phyloP scores from a whole-genome alignment of 805 yeast genomes.

The Lipomyces yamanashiensis region DNA sequence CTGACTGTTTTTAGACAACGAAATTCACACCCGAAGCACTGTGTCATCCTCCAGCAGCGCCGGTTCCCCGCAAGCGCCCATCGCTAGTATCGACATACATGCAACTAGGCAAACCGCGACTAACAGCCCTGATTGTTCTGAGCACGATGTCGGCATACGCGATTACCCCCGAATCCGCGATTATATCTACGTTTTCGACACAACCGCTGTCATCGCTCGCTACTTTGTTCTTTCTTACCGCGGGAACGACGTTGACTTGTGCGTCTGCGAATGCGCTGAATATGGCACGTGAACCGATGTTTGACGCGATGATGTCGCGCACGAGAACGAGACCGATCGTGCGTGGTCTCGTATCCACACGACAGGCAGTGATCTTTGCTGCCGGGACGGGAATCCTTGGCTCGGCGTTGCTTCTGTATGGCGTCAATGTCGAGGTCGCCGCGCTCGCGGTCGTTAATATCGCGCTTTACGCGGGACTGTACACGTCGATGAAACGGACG shows the following conservation, averaged over 20 bases:
- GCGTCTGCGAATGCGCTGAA: slow-evolving; percentile 96
- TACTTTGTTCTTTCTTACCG: slow-evolving; percentile 71
- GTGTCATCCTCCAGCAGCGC: slow-evolving; percentile 19
- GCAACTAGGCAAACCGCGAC: slow-evolving; percentile 86
- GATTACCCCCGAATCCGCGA: slow-evolving; percentile 72
- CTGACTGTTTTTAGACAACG: not conserved
- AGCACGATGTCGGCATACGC: slow-evolving; percentile 95
- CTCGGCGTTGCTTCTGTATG: slow-evolving; percentile 65
- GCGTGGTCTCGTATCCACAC: slow-evolving; percentile 72
- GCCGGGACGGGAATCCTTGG: slow-evolving; percentile 74
- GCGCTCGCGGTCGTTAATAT: slow-evolving; percentile 79
- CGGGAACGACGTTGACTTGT: slow-evolving; percentile 85
- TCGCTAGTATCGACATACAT: slow-evolving; percentile 51
- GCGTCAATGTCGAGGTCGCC: slow-evolving; percentile 88
- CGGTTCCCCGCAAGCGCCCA: slow-evolving; percentile 12
- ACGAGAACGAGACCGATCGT: slow-evolving; percentile 91
- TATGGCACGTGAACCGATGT: slow-evolving; percentile 94
- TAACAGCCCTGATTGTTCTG: slow-evolving; percentile 84
- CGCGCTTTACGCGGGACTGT: slow-evolving; percentile 82
- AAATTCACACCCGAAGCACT: slow-evolving; percentile 6
- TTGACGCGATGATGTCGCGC: slow-evolving; percentile 83
- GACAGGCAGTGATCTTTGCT: slow-evolving; percentile 82
- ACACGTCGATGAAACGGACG: slow-evolving; percentile 85
- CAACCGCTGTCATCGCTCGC: slow-evolving; percentile 39
- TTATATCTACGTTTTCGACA: slow-evolving; percentile 8